These are phyloP conservation scores for Stenocarpella maydis DNA, from an alignment of 2,329 filamentous ascomycete genomes.

Conservation along the genomic window DNA sequence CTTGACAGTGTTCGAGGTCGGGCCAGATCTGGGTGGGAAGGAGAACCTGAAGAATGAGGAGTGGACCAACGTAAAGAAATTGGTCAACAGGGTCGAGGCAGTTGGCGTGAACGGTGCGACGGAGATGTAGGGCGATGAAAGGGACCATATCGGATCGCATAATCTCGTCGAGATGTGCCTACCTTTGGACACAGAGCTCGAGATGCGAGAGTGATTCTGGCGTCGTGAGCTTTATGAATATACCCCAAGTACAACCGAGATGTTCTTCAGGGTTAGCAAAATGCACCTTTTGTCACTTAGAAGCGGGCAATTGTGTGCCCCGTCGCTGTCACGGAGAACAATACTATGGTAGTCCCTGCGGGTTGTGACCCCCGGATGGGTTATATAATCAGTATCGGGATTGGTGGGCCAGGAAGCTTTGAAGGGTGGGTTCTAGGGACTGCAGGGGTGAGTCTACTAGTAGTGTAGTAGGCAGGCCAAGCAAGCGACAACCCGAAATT, in stretches of 20 bases:
- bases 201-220: conserved; percentile 15
- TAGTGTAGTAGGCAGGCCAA: not conserved
- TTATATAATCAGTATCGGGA: conserved; percentile 1
- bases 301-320: not conserved
- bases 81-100: conserved; percentile 79
- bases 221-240: conserved; percentile 33
- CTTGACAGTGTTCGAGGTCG: conserved; percentile 92
- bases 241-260: conserved; percentile 30
- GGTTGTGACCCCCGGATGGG: not conserved
- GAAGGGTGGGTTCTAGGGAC: no score
- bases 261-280: conserved; percentile 6
- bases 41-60: conserved; percentile 87
- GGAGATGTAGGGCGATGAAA: conserved; percentile 43
- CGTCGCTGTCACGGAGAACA: not conserved
- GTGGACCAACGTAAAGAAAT: conserved; percentile 91
- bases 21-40: conserved; percentile 80
- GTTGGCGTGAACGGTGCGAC: conserved; percentile 60
- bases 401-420: not conserved
- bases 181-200: conserved; percentile 24
- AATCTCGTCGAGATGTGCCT: conserved; percentile 4
- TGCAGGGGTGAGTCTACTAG: conserved; percentile 1
- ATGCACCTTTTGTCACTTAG: not conserved
- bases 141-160: conserved; percentile 14
- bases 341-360: no score
- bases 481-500: not conserved